Percentiles rank a stretch among this genome's conserved stretches.
These are phyloP conservation scores for Linanthus parryae DNA, from an alignment of 148 eudicot species.

Conservation along the genomic window DNA sequence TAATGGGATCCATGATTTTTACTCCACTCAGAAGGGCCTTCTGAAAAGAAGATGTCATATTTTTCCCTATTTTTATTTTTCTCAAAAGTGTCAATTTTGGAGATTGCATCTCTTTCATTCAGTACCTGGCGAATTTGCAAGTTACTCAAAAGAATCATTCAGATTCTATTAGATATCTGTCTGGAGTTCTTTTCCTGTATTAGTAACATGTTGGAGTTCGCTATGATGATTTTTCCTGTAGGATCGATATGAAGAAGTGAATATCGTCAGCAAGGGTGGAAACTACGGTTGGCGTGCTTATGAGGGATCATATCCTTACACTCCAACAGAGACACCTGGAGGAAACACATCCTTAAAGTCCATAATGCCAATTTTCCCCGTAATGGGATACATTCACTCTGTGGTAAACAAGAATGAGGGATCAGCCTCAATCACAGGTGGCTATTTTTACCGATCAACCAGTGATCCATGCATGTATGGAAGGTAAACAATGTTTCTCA, in stretches of 20 bases:
- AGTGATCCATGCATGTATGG: conserved; percentile 85
- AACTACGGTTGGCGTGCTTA: conserved; percentile 85
- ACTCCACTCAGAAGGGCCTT: no score
- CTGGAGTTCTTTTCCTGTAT: neutral
- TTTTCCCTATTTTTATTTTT: no score
- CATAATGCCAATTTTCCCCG: conserved; percentile 53
- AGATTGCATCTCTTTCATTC: no score
- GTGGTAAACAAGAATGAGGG: conserved; percentile 51
- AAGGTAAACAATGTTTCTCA: conserved; percentile 40
- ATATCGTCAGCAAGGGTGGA: conserved; percentile 64
- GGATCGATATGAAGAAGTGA: conserved; percentile 68
- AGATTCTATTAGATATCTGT: neutral
- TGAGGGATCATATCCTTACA: conserved; percentile 48
- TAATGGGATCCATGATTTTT: no score
- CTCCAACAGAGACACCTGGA: conserved; percentile 49
- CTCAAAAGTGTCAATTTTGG: no score
- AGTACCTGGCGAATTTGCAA: no score
- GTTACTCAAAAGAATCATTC: neutral
- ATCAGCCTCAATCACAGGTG: conserved; percentile 83
- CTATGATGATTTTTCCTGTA: conserved; percentile 16
- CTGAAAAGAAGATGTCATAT: no score
- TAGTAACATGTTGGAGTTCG: neutral
- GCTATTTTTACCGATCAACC: conserved; percentile 64
- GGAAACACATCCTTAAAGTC: conserved; percentile 61
- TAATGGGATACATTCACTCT: conserved; percentile 83